A percentile compares a stretch with the other conserved stretches of the same genome.
Evolutionary conservation across 345 rosid genomes (phyloP).

Genomic region (Hibiscus mutabilis): DNA sequence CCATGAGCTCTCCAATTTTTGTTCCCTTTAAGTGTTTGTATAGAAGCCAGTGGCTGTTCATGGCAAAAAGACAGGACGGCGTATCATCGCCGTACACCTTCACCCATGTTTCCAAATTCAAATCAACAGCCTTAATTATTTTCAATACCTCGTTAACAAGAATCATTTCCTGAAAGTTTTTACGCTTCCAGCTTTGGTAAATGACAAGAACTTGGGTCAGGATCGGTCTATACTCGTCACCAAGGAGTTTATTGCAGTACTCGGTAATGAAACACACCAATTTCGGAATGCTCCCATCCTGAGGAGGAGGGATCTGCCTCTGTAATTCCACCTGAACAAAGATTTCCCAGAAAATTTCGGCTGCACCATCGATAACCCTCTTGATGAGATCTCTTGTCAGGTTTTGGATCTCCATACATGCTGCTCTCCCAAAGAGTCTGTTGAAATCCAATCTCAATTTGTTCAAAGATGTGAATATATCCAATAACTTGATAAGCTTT

Average conservation of each 20-base stretch:
- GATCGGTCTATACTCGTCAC: too few relatives aligned
- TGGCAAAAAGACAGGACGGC: too few relatives aligned
- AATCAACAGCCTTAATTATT: too few relatives aligned
- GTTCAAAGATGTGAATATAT: constrained; percentile 76
- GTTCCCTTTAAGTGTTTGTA: constrained; percentile 85
- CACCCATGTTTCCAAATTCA: too few relatives aligned
- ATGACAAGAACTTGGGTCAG: too few relatives aligned
- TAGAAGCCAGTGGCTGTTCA: too few relatives aligned
- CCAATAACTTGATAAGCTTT: constrained; percentile 84
- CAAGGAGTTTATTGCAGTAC: too few relatives aligned
- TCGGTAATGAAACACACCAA: too few relatives aligned
- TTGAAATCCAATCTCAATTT: constrained; percentile 86
- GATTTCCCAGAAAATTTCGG: background rate
- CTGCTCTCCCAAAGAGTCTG: constrained; percentile 85
- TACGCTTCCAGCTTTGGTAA: too few relatives aligned
- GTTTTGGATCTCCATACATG: constrained; percentile 88
- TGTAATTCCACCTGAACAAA: constrained; percentile 82
- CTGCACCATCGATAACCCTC: constrained; percentile 52
- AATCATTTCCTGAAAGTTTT: too few relatives aligned
- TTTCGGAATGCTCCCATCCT: constrained; percentile 5
- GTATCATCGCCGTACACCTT: too few relatives aligned
- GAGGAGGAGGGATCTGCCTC: constrained; percentile 69
- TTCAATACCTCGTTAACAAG: too few relatives aligned
- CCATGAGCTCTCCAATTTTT: constrained; percentile 64
- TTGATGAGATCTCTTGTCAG: constrained; percentile 88